Base-by-base conservation (phyloP, 768 basidiomycete species). In the Termitomyces sp. region DNA sequence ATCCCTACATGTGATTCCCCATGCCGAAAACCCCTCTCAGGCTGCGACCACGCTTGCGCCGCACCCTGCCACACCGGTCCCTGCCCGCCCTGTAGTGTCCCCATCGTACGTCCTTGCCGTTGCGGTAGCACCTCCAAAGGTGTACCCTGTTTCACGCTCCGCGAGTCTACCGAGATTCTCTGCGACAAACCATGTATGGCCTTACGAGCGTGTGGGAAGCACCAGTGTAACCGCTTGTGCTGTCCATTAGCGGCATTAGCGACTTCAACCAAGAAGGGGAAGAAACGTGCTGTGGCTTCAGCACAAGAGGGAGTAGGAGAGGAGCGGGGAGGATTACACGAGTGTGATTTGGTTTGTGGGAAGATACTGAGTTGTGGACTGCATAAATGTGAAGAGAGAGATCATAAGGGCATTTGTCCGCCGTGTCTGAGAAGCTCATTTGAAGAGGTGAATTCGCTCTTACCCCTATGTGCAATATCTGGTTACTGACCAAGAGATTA, bases 371-470 rank as follows among this genome's bases (percentile, higher is more conserved):
- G 70, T 49, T 93, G 93, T 61, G 92, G 92, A 0, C 82, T 87
- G 50, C 93, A 95, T 67, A 74, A 70, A 5, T 99, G 96, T 67
- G 85, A 88, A 59, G 78, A 79, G 65, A 75, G 77, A 41, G 96
- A 98, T 67, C 96, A 99, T 70, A 82, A 77, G 57, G 92, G 93
- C 0, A 71, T 79, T 0, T 99, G 97, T 68, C 85, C 82, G 0
- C 79, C 86, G 22, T 99, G 97, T 71, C 74, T 96, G 52, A 81
- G 86, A 68, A 93, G 93, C 46, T 87, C 88, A 1, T 99, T 95
- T 64, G 94, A 98, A 43, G 97, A 99, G 84, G 87, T 88, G 60
- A 32, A 81, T 67, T 16, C 24, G 45, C 43, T 18, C 32, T 56
- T 32, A 32, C 47, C 18, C 11, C 30, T 30, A 30, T 52, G 26